Base-by-base conservation (phyloP, 306 rosid species). In the Crotalaria pallida region DNA sequence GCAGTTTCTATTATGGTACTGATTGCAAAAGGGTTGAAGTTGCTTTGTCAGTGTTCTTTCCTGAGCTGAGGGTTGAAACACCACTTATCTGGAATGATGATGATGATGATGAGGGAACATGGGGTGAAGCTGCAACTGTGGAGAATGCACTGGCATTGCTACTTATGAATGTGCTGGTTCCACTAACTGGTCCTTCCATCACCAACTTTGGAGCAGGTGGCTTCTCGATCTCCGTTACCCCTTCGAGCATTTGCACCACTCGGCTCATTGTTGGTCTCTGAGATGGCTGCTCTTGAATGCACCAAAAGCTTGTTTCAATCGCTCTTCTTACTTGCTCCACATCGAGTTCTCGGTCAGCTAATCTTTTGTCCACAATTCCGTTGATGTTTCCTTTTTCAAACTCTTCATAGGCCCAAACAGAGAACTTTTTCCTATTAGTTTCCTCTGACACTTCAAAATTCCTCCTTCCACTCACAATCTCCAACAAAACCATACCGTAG, bases 221-320 rank as follows among this genome's bases (percentile, higher is more conserved):
- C 53, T 45, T 83, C 56, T 84, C 87, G 21, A 84, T 83, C 56
- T 84, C 87, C 16, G 48, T 45, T 33, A 86, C 75, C 15, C 96
- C 98, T 83, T 92, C 96, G 8, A 92, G 87, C 98, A 92, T 92
- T 62, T 84, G 98, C 57, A 92, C 81, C 38, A 88, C 89, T 65
- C 79, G 85, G 67, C 91, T 88, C 96, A 92, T 92, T 19, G 36
- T 74, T 17, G 98, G 98, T 73, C 98, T 83, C 41, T 77, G 86
- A 29, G 87, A 87, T 2, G 98, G 96, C 43, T 80, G 96, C 69
- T 89, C 96, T 55, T 89, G 98, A 43, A 89, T 89, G 91, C 98
- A 92, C 98, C 96, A 89, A 72, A 92, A 92, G 75, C 91, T 59
- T 23, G 87, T 91, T 31, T 81, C 77, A 77, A 92, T 68, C 2